Evolutionary conservation across 176 grass and related monocot genomes (phyloP).

Genomic region (Carex myosuroides): DNA sequence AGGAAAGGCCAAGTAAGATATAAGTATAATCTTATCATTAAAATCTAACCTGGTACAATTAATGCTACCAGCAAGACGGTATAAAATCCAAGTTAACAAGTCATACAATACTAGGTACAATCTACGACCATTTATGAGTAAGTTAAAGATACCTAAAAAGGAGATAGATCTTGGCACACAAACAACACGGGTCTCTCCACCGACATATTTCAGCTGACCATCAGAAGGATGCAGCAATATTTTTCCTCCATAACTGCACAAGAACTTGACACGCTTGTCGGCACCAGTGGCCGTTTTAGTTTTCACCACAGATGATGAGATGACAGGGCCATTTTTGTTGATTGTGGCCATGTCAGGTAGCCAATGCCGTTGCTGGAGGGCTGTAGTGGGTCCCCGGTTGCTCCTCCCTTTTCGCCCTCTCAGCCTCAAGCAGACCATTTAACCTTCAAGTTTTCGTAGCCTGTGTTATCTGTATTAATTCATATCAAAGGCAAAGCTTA

Average conservation of each 20-base stretch:
- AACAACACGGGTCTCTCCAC: conserved; percentile 84
- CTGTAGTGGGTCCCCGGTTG: background rate
- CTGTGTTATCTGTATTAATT: background rate
- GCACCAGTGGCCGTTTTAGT: background rate
- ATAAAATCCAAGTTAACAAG: background rate
- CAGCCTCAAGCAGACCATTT: conserved; percentile 10
- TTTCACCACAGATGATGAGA: background rate
- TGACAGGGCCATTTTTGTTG: background rate
- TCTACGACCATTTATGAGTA: background rate
- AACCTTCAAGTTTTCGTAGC: background rate
- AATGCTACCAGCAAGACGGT: background rate
- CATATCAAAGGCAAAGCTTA: background rate
- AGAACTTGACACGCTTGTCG: conserved; percentile 55
- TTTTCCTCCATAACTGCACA: conserved; percentile 88
- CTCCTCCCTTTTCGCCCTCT: conserved; percentile 8
- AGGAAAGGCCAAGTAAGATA: background rate
- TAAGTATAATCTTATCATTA: background rate
- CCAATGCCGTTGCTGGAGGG: background rate
- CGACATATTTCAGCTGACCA: conserved; percentile 73
- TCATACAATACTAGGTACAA: background rate
- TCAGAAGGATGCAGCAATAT: conserved; percentile 65
- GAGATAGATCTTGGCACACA: conserved; percentile 59
- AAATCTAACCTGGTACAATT: background rate
- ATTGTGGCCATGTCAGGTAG: background rate
- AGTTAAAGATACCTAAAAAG: conserved; percentile 40